Conservation (phyloP, 73 alveolate species). For the Tetrahymena elliotti region DNA sequence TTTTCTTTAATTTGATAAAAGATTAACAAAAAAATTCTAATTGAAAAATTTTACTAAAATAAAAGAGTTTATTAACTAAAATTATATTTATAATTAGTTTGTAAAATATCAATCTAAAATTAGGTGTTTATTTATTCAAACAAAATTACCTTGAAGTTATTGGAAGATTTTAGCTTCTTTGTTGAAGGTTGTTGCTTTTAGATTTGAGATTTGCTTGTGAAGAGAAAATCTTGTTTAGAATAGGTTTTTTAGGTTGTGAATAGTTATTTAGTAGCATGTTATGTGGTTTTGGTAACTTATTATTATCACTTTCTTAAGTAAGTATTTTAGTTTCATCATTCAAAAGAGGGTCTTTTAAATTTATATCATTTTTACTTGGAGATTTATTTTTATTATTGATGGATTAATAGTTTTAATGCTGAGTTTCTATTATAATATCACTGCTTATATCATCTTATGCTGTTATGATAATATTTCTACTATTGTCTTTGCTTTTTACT, state of each 20-base stretch:
- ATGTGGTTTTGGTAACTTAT: neutral
- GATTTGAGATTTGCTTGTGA: neutral
- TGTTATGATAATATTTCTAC: neutral
- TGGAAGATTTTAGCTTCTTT: neutral
- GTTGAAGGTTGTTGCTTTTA: neutral
- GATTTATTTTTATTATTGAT: neutral
- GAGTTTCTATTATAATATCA: neutral
- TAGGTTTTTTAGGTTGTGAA: neutral
- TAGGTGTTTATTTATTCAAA: no score
- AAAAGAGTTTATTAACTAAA: no score
- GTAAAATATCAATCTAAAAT: no score
- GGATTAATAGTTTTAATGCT: neutral
- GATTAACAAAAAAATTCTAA: no score
- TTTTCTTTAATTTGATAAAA: no score
- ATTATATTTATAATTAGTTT: no score
- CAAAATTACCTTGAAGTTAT: neutral
- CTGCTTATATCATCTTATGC: neutral
- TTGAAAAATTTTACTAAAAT: no score
- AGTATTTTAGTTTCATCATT: neutral
- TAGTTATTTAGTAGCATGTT: neutral
- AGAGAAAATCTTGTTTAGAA: neutral
- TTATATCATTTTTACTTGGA: neutral
- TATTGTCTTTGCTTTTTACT: neutral
- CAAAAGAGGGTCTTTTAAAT: no score
- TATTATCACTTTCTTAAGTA: neutral